Base-by-base conservation (phyloP, 1,284 basidiomycete genomes). In the Apiotrichum akiyoshidainum region DNA sequence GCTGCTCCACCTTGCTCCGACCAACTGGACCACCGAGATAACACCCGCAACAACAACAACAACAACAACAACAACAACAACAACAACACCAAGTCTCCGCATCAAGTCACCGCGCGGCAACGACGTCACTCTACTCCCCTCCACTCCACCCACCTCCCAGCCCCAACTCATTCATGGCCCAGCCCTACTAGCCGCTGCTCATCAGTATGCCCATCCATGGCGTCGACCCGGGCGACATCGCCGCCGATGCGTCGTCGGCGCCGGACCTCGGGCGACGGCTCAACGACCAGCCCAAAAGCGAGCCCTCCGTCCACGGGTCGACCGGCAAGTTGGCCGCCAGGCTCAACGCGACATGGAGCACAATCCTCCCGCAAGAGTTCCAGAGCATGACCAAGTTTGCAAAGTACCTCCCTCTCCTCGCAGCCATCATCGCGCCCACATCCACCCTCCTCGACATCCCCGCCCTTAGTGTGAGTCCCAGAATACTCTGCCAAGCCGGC, bases 381-480 rank as follows among this genome's bases (percentile, higher is more conserved):
- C 33, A 34, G 17, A 42, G 44, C 34, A 6, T 37, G n/a, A 37
- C 46, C 33, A 44, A 50, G 14, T 34, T 71, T 42, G 70, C 69
- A 8, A 66, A 66, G 46, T 73, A 70, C 50, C 63, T 68, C 40
- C 79, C 79, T 0, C 64, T 80, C 7, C 54, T 77, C 9, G 75
- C 79, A 0, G 77, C 80, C 10, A 70, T 80, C 16, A 53, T 78
- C 4, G 80, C 80, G 2, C 80, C 80, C 0, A 58, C 79, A 12
- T 70, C 75, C 1, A 79, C 79, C 8, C 61, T 81, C 21, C 60
- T 80, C 19, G 79, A 80, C 56, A 79, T 81, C n/a, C 80, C 80
- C 0, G 79, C 77, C 0, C 61, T 81, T 17, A 71, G 70, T 4
- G 76, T 78, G 53, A 64, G 73, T 67, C 26, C 26, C 26, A 31